Evolutionary conservation across 192 early-diverging fungal genomes (phyloP).

Genomic region (Lobosporangium transversale): DNA sequence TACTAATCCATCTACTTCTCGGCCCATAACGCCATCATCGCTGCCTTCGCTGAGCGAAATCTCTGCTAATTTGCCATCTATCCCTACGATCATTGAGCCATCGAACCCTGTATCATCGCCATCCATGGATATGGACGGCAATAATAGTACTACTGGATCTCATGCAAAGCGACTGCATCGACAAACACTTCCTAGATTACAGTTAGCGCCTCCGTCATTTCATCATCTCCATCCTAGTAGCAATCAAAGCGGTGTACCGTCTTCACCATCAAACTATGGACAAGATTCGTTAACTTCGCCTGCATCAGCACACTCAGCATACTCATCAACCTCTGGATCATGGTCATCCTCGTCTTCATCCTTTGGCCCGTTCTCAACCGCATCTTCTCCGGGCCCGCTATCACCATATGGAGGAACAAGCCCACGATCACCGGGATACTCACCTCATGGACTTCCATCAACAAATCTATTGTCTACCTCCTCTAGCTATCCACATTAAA

Average conservation of each 20-base stretch:
- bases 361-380: constrained; percentile 26
- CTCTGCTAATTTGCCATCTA: constrained; percentile 4
- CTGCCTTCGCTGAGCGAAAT: constrained; percentile 23
- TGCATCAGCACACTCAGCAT: constrained; percentile 28
- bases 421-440: constrained; percentile 23
- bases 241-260: neutral
- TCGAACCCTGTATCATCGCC: neutral
- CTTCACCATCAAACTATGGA: constrained; percentile 58
- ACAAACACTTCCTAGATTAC: constrained; percentile 28
- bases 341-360: constrained; percentile 42
- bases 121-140: neutral
- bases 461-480: no score
- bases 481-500: no score
- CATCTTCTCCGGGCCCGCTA: constrained; percentile 58
- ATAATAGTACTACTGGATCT: constrained; percentile 9
- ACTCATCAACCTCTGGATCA: constrained; percentile 30
- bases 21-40: no score
- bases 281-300: constrained; percentile 67
- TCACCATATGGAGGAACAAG: constrained; percentile 53
- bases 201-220: constrained; percentile 29
- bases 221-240: constrained; percentile 18
- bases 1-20: neutral
- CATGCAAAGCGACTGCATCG: constrained; percentile 36
- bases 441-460: constrained; percentile 27
- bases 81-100: constrained; percentile 42